Percentiles rank a stretch among this genome's conserved stretches.
Evolutionary conservation across 208 protist genomes (phyloP).

Genomic region (Trypanosomatidae sp.): DNA sequence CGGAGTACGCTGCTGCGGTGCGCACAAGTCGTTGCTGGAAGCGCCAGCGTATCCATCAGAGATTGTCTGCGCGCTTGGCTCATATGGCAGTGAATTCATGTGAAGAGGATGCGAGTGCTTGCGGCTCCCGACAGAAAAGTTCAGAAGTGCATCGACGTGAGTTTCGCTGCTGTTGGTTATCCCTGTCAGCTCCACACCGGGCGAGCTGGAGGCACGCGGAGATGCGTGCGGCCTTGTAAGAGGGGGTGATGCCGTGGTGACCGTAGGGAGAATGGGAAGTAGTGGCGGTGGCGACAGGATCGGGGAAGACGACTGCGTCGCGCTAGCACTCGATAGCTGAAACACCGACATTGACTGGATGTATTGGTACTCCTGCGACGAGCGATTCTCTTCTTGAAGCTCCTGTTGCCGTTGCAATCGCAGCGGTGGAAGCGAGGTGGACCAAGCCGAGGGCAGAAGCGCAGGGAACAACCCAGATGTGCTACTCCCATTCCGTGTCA

Average conservation of each 20-base stretch:
- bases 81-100: not conserved
- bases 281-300: not conserved
- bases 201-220: not conserved
- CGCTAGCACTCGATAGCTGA: not conserved
- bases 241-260: not conserved
- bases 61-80: not conserved
- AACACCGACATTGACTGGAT: not conserved
- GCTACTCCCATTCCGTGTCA: not conserved
- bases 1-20: not conserved
- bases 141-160: not conserved
- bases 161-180: not conserved
- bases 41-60: slow-evolving; percentile 14
- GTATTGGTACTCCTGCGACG: not conserved
- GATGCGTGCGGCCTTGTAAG: not conserved
- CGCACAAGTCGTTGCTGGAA: slow-evolving; percentile 1
- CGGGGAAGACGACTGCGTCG: not conserved
- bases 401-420: not conserved
- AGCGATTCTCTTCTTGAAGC: not conserved
- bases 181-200: not conserved
- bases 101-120: slow-evolving; percentile 16
- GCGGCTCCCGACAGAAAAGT: slow-evolving; percentile 9
- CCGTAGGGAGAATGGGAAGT: not conserved
- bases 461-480: not conserved
- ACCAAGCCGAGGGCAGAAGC: slow-evolving; percentile 1
- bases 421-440: not conserved